Conservation (phyloP, 257 asterid genomes). For the Pogostemon cablin region DNA sequence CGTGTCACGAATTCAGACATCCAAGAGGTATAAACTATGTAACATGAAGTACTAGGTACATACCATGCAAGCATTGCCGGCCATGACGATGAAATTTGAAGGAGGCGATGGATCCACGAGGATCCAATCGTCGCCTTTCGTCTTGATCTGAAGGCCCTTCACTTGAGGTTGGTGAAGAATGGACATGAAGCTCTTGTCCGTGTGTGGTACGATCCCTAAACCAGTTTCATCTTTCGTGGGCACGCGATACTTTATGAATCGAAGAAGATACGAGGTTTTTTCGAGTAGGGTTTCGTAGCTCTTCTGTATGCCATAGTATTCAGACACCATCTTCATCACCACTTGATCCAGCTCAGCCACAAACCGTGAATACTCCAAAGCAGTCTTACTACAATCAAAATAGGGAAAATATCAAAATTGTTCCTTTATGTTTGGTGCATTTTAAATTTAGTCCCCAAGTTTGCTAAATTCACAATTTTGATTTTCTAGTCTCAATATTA, state of each 20-base stretch:
- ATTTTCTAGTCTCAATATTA: too few species aligned
- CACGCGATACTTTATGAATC: constrained; percentile 42
- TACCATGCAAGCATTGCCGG: constrained; percentile 56
- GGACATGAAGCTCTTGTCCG: constrained; percentile 52
- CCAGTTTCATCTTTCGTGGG: constrained; percentile 30
- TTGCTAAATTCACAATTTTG: too few species aligned
- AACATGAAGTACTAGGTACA: too few species aligned
- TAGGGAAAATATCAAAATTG: too few species aligned
- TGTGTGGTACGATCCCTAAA: constrained; percentile 50
- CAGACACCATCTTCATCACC: constrained; percentile 50
- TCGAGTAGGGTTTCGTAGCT: constrained; percentile 31
- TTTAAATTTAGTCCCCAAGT: too few species aligned
- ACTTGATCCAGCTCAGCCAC: constrained; percentile 43
- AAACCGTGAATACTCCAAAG: constrained; percentile 36
- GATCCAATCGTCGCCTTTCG: constrained; percentile 44
- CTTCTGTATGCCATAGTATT: constrained; percentile 23
- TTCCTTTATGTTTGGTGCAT: too few species aligned
- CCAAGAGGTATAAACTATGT: too few species aligned
- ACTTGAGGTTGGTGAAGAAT: constrained; percentile 42
- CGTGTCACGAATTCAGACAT: too few species aligned
- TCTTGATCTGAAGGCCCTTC: constrained; percentile 35
- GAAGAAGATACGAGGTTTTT: constrained; percentile 42
- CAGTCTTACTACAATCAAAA: constrained; percentile 34
- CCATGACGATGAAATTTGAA: constrained; percentile 44
- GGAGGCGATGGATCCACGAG: constrained; percentile 43